Percentiles rank a stretch among this genome's conserved stretches.
phyloP scores from a whole-genome alignment of 148 eudicot genomes.

The Vaccinium corymbosum region DNA sequence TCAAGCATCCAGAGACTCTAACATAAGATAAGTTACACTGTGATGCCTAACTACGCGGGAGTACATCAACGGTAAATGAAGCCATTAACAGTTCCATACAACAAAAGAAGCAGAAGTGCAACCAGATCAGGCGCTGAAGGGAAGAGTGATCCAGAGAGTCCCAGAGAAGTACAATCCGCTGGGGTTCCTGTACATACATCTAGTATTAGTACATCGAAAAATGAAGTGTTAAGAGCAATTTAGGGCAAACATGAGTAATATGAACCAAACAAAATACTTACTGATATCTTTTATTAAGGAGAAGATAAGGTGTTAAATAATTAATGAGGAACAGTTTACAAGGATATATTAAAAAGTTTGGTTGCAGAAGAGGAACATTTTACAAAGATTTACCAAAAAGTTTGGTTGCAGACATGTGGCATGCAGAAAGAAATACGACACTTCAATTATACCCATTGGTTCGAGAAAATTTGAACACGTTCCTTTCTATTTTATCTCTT shows the following conservation, averaged over 20 bases:
- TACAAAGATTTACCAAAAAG: background rate
- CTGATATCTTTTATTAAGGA: background rate
- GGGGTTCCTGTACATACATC: constrained; percentile 71
- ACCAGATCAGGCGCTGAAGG: constrained; percentile 81
- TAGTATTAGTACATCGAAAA: background rate
- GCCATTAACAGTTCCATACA: constrained; percentile 2
- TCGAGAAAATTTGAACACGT: background rate
- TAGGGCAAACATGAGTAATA: background rate
- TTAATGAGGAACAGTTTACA: background rate
- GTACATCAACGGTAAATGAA: background rate
- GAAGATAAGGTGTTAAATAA: background rate
- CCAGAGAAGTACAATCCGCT: constrained; percentile 89
- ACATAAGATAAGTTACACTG: background rate
- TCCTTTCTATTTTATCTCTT: background rate
- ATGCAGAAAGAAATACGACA: background rate
- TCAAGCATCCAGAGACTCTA: background rate
- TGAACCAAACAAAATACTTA: background rate
- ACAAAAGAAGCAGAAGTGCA: constrained; percentile 13
- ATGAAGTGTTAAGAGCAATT: background rate
- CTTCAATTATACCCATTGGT: background rate
- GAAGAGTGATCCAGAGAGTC: constrained; percentile 69
- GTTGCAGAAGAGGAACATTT: background rate
- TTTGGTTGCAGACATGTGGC: background rate
- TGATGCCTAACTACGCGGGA: background rate
- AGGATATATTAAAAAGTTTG: background rate